Evolutionary conservation across 768 basidiomycete genomes (phyloP).

Genomic region (Boletales sp.): DNA sequence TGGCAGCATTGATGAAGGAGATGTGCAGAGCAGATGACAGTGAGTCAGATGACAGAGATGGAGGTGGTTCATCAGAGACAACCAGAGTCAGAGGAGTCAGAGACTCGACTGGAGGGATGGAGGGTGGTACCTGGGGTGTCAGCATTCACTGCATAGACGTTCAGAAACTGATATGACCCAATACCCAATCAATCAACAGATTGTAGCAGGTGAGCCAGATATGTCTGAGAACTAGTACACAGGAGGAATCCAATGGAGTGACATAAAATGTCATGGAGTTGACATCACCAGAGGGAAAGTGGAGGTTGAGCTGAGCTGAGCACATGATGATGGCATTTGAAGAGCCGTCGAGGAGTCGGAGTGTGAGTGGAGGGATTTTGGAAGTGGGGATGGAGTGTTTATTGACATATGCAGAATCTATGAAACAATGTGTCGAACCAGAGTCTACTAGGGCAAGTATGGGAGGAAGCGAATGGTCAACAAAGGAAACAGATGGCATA

Average conservation of each 20-base stretch:
- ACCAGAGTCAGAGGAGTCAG: no score
- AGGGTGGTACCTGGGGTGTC: no score
- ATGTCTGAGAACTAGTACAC: neutral
- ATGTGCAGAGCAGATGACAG: no score
- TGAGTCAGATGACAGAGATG: no score
- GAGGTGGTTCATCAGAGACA: no score
- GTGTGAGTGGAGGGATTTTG: neutral
- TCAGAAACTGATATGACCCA: neutral
- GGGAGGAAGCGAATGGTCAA: neutral
- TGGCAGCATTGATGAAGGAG: no score
- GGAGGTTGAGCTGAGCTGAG: neutral
- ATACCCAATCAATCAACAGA: neutral
- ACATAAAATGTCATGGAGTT: neutral
- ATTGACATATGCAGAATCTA: neutral
- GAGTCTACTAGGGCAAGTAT: neutral
- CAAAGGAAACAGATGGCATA: neutral
- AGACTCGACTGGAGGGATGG: neutral
- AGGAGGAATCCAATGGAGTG: neutral
- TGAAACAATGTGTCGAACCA: neutral
- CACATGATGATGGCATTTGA: neutral
- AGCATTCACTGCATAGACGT: no score
- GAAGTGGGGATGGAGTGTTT: neutral
- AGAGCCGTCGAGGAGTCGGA: neutral
- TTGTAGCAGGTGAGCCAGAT: neutral
- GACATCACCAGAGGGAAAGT: neutral